These are phyloP conservation scores for Aureobasidium melanogenum DNA, from an alignment of 2,329 filamentous ascomycete genomes.

Conservation along the genomic window DNA sequence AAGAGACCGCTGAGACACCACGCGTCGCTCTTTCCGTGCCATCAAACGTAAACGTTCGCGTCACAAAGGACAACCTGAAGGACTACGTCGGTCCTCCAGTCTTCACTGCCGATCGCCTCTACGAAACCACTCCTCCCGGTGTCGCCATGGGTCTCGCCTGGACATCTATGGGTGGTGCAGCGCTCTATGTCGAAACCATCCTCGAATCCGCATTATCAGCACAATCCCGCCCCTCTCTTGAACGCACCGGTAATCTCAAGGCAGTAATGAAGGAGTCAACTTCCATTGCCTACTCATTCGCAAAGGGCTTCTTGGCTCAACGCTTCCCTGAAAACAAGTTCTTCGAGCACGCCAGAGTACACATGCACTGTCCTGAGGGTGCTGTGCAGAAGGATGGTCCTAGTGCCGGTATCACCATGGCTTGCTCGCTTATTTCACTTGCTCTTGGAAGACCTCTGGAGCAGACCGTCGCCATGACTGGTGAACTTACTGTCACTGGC, in stretches of 20 bases:
- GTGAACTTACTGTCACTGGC: constrained; percentile 90
- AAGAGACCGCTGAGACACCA: constrained; percentile 56
- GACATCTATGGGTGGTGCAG: constrained; percentile 94
- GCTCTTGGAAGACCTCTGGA: constrained; percentile 70
- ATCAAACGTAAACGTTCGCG: constrained; percentile 74
- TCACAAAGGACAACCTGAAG: constrained; percentile 82
- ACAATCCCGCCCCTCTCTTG: constrained; percentile 67
- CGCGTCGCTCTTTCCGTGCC: constrained; percentile 75
- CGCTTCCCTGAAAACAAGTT: constrained; percentile 86
- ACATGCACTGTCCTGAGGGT: constrained; percentile 93
- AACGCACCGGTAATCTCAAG: constrained; percentile 92
- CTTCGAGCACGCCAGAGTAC: constrained; percentile 90
- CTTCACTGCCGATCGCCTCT: constrained; percentile 90
- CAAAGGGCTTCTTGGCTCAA: constrained; percentile 78
- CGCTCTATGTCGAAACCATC: constrained; percentile 95
- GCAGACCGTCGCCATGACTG: constrained; percentile 93
- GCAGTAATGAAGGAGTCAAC: constrained; percentile 98
- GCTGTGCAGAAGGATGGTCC: constrained; percentile 85
- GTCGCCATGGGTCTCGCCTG: constrained; percentile 97
- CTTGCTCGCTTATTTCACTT: constrained; percentile 80
- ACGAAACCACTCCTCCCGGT: constrained; percentile 85
- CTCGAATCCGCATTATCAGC: constrained; percentile 69
- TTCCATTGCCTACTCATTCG: constrained; percentile 88
- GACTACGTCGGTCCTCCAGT: constrained; percentile 95
- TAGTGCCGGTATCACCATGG: constrained; percentile 89